Evolutionary conservation across 495 filamentous ascomycete genomes (phyloP), one percentile per base, ranked within the genome.

Genomic region (Lepidopterella palustris): DNA sequence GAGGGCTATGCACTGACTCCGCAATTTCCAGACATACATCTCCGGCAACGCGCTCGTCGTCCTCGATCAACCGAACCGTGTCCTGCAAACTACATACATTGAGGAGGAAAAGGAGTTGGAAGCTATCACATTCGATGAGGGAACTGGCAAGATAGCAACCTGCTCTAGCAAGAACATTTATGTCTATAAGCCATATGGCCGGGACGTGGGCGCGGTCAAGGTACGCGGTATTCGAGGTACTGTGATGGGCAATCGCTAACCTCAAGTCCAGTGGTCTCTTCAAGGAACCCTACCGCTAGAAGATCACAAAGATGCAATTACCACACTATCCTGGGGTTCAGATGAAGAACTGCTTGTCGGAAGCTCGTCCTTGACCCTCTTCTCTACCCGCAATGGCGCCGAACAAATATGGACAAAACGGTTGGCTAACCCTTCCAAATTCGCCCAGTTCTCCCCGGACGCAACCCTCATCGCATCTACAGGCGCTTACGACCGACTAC

Each of bases 61-160:
- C 68, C 85, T 97, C 68, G 79, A 80, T 73, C 83, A 82, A 53
- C 82, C 89, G 60, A 78, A 88, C 68, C 78, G 82, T 55, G 80
- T 95, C 65, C 77, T 96, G 29, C 92, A 97, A 74, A 97, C 92
- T 0, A 88, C 91, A 59, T 96, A 96, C 75, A 82, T 91, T 68
- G 86, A 93, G 63, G 85, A 91, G 70, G 79, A 83, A 35, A 76
- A 81, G 5, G 75, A 76, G 4, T 80, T 97, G 35, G 81, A 90
- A 47, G 84, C 87, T 10, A 80, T 95, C 25, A 78, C 82, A 18
- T 81, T 97, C 58, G 86, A 95, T 64, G 88, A 95, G 64, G 74
- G 76, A 13, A 84, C 90, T 28, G 93, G 91, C 6, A 95, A 90
- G 78, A 88, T 98, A 71, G 90, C 90, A 29, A 80, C 82, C 50